Base-by-base conservation (phyloP, 441 rosid species). In the Sinapis alba region DNA sequence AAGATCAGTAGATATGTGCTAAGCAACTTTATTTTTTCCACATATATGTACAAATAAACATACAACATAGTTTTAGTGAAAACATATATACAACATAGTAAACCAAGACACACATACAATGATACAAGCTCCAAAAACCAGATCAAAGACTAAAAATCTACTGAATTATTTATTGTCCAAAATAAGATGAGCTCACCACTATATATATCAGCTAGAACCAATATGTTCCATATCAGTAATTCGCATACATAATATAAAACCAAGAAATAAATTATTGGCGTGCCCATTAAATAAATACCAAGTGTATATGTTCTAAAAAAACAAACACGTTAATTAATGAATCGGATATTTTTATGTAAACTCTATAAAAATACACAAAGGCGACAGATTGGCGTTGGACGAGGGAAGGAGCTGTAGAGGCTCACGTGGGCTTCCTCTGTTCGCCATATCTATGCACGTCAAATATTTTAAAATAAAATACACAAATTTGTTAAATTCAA, bases 381-480 rank as follows among this genome's bases (percentile, higher is more conserved):
- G 82, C 76, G 87, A 79, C 77, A 82, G 38, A 62, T 77, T 71
- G 83, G 84, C 84, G 85, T 86, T 82, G 83, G 87, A 73, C 81
- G 62, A 78, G 84, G 83, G 80, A 72, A 73, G 58, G 62, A 53
- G 73, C 68, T 79, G 74, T 75, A 79, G 50, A 21, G 28, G 54
- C 53, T 74, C 86, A 69, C 79, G 88, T 83, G 90, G 88, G 87
- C 84, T 78, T 62, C 67, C 59, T 69, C 63, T 68, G 10, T 78
- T 68, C 81, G 41, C 64, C 64, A 54, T 64, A 38, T 56, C 63
- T 64, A 77, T 53, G 36, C 68, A 5, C 50, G 24, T 5, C 30
- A 69, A 58, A 7, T 69, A 21, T 58, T 75, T 63, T 65, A 72
- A 32, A 72, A 15, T 19, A 45, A 15, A 15, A 13, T 41, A 13